A percentile compares a stretch with the other conserved stretches of the same genome.
These are phyloP conservation scores for Coprinopsis strossmayeri DNA, from an alignment of 768 basidiomycete genomes.

Conservation along the genomic window DNA sequence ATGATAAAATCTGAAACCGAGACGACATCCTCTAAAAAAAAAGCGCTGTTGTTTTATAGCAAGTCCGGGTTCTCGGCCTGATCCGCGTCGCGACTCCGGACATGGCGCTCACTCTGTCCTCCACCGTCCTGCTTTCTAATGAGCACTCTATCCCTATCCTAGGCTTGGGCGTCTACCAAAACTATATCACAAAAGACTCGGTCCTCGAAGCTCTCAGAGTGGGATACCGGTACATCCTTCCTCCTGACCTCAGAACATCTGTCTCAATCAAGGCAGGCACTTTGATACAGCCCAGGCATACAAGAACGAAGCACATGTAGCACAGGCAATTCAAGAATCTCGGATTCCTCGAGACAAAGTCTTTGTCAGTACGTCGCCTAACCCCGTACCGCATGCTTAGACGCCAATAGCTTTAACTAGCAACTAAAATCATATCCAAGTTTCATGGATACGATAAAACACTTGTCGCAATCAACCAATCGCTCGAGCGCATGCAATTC, in stretches of 20 bases:
- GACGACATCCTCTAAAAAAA: no score
- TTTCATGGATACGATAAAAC: constrained; percentile 13
- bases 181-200: constrained; percentile 39
- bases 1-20: no score
- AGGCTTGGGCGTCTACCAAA: constrained; percentile 59
- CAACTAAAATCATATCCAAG: constrained; percentile 10
- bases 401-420: not conserved
- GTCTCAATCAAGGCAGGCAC: constrained; percentile 21
- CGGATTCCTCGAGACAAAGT: constrained; percentile 40
- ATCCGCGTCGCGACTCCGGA: constrained; percentile 11
- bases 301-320: constrained; percentile 45
- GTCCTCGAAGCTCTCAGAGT: constrained; percentile 50
- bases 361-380: constrained; percentile 52
- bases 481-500: constrained; percentile 8
- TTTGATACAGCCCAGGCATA: constrained; percentile 57
- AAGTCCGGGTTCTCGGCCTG: constrained; percentile 15
- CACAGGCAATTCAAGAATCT: constrained; percentile 41
- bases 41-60: no score
- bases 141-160: constrained; percentile 49
- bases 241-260: no score
- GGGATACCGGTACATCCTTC: constrained; percentile 43
- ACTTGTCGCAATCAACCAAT: constrained; percentile 10
- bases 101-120: not conserved
- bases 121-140: not conserved
- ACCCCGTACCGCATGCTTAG: not conserved